Evolutionary conservation across 2,329 filamentous ascomycete species (phyloP), one percentile per base, ranked within the genome.

Genomic region (Aspergillus sp.): DNA sequence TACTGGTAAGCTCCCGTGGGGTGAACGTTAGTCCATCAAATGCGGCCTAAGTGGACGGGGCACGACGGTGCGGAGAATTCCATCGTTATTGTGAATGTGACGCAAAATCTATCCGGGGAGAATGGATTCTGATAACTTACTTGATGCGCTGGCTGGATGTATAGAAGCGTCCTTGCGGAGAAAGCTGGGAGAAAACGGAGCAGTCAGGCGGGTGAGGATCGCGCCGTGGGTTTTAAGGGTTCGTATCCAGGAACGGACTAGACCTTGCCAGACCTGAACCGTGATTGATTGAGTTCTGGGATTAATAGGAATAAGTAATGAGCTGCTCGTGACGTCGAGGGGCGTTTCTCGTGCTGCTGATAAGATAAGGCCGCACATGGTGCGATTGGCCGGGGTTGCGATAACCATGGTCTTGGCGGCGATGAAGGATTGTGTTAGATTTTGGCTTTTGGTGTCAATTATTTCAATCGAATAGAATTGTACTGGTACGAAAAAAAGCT

Each of bases 351-450:
- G 57, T 59, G 48, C 53, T 32, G 22, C 33, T 58, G 65, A 68
- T 67, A 67, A 68, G 65, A 68, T 64, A 65, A 60, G 50, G 50
- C 17, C 2, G 8, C 17, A 20, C 22, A 7, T 30, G 8, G 46
- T 22, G 19, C 64, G 60, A 65, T 64, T 50, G 59, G 51, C 47
- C 44, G 38, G 32, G 52, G 19, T 3, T 38, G 43, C 38, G 33
- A 53, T 50, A 51, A 51, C 42, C 32, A 16, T 4, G 3, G n/a
- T 45, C 40, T 48, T 52, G 38, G 22, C 24, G 35, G 2, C 16
- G 35, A n/a, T 1, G 35, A 38, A 8, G 35, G 14, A 38, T 38
- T 14, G 35, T 7, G 35, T 24, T n/a, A n/a, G 4, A 4, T 35
- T n/a, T 10, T 35, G 4, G 33, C 33, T 35, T 35, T 35, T 35